A percentile compares a stretch with the other conserved stretches of the same genome.
phyloP scores from a whole-genome alignment of 2,329 filamentous ascomycete genomes.

The Penicillium griseofulvum region DNA sequence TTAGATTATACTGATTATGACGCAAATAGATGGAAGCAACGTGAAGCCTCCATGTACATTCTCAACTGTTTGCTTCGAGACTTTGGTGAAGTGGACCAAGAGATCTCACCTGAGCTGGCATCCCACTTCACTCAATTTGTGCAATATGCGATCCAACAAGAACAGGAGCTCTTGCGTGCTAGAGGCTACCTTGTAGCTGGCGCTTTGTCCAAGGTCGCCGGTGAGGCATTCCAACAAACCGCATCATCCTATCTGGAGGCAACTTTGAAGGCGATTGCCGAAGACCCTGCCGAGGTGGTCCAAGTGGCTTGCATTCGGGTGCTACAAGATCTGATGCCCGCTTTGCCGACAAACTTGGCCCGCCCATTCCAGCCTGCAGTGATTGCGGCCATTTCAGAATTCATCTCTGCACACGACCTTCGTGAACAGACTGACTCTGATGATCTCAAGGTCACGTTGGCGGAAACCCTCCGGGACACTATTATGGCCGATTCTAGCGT shows the following conservation, averaged over 20 bases:
- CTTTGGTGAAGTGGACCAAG: conserved; percentile 72
- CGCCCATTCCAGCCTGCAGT: conserved; percentile 61
- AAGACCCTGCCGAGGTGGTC: conserved; percentile 80
- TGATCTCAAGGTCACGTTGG: conserved; percentile 84
- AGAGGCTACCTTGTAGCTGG: conserved; percentile 86
- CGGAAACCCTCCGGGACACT: conserved; percentile 78
- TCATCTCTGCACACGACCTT: conserved; percentile 75
- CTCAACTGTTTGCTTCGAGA: conserved; percentile 82
- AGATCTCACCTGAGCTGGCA: conserved; percentile 66
- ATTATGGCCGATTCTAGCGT: conserved; percentile 76
- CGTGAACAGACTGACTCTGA: conserved; percentile 83
- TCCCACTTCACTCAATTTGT: conserved; percentile 77
- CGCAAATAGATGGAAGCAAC: conserved; percentile 58
- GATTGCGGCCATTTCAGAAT: conserved; percentile 63
- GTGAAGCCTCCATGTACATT: conserved; percentile 80
- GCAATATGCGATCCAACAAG: conserved; percentile 67
- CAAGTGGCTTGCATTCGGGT: conserved; percentile 89
- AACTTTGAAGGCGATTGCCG: conserved; percentile 70
- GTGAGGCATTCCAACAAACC: conserved; percentile 49
- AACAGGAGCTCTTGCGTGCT: conserved; percentile 76
- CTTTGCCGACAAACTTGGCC: conserved; percentile 51
- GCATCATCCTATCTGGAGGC: conserved; percentile 49
- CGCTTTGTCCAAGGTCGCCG: conserved; percentile 68
- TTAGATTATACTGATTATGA: conserved; percentile 4
- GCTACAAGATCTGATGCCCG: conserved; percentile 65